Evolutionary conservation across 306 rosid genomes (phyloP), one percentile per base, ranked within the genome.

Genomic region (Spatholobus suberectus): DNA sequence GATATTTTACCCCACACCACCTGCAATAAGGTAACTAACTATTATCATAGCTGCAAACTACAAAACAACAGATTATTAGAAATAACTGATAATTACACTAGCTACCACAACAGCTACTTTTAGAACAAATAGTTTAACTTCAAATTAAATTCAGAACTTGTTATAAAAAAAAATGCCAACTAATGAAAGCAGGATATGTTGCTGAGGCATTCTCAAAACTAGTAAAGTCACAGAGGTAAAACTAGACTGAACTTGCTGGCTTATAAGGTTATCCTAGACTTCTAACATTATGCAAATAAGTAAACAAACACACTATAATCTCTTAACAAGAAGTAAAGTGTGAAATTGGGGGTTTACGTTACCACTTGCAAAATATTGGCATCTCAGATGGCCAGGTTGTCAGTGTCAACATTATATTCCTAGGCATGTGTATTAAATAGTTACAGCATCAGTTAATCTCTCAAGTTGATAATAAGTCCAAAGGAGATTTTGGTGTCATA

Each of bases 1-100:
- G 99, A 91, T 76, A 91, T 91, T 83, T 88, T 92, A 20, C 99
- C 98, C 99, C 99, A 96, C 14, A 90, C 80, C 76, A 96, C 99
- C 99, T 96, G 91, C 77, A 86, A 76, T 75, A 84, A 79, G 67
- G 62, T 7, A 61, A 66, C 65, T 35, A 46, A 35, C 26, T 41
- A 75, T 73, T 76, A 70, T 65, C 69, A 55, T 15, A 83, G 63
- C 61, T 6, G 18, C 77, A 71, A 44, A 61, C 73, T 54, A 71
- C 51, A 63, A 46, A 75, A 77, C 23, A n/a, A 52, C 23, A 32
- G 15, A 20, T 54, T 58, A 61, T 17, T 1, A 34, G 52, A 71
- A 71, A 72, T 57, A 72, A 78, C 20, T 32, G 77, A 52, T 20
- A 68, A 26, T 70, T 34, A 70, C 68, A 75, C 49, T 54, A 13